phyloP scores from a whole-genome alignment of 441 rosid genomes.

The Populus hybrid region DNA sequence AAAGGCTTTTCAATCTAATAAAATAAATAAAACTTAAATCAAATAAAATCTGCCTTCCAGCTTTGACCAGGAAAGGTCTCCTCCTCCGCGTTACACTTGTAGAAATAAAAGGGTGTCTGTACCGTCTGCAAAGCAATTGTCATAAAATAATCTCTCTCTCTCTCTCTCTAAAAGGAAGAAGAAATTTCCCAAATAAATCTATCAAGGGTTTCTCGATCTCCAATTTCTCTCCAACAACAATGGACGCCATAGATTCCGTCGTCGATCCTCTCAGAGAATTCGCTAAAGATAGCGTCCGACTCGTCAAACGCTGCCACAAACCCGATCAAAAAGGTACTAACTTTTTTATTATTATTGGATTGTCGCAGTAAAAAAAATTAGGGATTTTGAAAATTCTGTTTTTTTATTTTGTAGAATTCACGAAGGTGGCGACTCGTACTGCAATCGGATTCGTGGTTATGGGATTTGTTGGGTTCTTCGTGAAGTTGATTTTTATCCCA shows the following conservation, averaged over 20 bases:
- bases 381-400: neutral
- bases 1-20: neutral
- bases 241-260: slow-evolving; percentile 72
- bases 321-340: slow-evolving; percentile 75
- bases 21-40: no score
- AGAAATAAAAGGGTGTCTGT: no score
- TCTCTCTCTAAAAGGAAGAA: neutral
- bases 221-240: slow-evolving; percentile 8
- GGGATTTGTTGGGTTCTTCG: slow-evolving; percentile 90
- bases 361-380: neutral
- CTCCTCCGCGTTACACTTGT: no score
- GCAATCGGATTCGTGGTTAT: slow-evolving; percentile 88
- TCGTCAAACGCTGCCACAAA: slow-evolving; percentile 86
- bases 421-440: slow-evolving; percentile 74
- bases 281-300: slow-evolving; percentile 75
- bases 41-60: no score
- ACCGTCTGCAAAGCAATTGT: neutral
- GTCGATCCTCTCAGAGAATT: slow-evolving; percentile 76
- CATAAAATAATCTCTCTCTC: neutral
- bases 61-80: no score
- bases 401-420: slow-evolving; percentile 44
- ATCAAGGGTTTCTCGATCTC: slow-evolving; percentile 12
- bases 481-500: slow-evolving; percentile 80
- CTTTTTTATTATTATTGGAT: neutral
- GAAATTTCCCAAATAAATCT: slow-evolving; percentile 1